Evolutionary conservation across 2,329 filamentous ascomycete genomes (phyloP), one percentile per base, ranked within the genome.

Genomic region (Diaporthe destruens): DNA sequence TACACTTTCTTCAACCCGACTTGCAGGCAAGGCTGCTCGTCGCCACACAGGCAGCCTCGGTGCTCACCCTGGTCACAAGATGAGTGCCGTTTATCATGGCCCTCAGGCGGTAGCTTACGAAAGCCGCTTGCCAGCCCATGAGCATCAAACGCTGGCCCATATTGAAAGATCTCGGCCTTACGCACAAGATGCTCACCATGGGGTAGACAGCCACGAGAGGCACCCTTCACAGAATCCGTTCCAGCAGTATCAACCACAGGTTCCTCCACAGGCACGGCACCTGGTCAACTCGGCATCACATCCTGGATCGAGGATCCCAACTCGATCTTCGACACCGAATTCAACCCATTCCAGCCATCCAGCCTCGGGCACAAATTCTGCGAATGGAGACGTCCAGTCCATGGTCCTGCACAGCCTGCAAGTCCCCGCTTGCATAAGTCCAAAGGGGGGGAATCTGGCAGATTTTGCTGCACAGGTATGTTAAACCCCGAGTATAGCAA

Each of bases 401-500:
- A 83, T 90, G 80, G 86, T 88, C 2, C 85, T 83, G 74, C 88
- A 90, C 79, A 90, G 87, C 78, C 85, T 96, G 49, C 90, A 92
- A 77, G 91, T 97, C 53, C 94, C 94, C 8, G 85, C 87, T 56
- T 92, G 93, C 49, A 94, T 97, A 79, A 94, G 92, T 78, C 86
- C 91, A 44, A 90, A 88, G 76, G 93, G 93, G 57, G 93, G 94
- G 9, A 95, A 89, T 78, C 81, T 98, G 76, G 89, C 94, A 12
- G 93, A 96, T 78, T 95, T 97, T 81, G 93, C 94, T 68, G 94
- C 94, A 72, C 90, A 95, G 87, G 93, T 95, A 82, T 77, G 86
- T 80, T 63, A 18, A 55, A n/a, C 36, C 53, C 55, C 29, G n/a
- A 2, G 14, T 32, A 9, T 11, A 53, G 12, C 42, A 12, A 2